Conservation (phyloP, 1,284 basidiomycete genomes). For the Cystobasidiaceae sp. region DNA sequence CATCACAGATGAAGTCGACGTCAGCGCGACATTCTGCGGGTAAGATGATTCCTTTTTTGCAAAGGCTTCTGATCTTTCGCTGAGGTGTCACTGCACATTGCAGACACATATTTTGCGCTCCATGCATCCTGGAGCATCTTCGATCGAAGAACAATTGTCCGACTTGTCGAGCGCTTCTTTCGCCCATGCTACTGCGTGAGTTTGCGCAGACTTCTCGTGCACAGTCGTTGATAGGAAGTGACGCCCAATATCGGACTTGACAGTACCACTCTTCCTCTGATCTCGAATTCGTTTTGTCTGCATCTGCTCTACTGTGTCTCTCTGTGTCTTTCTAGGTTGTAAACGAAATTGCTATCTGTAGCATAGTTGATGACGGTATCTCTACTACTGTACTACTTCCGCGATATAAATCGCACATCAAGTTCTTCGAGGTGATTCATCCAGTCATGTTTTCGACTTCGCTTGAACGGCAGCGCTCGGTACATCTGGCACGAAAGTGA, state of each 20-base stretch:
- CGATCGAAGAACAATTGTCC: slow-evolving; percentile 6
- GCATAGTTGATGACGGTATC: no score
- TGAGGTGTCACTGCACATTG: not conserved
- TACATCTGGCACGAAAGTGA: slow-evolving; percentile 19
- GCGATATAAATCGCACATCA: no score
- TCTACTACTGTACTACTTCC: no score
- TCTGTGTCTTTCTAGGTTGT: no score
- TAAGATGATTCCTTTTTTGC: not conserved
- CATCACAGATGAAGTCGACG: slow-evolving; percentile 3
- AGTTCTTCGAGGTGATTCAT: no score
- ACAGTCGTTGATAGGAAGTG: no score
- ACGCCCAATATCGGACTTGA: no score
- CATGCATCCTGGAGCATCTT: slow-evolving; percentile 19
- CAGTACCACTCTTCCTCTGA: slow-evolving; percentile 23
- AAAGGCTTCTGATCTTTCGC: not conserved
- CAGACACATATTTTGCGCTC: slow-evolving; percentile 23
- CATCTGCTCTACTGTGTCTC: no score
- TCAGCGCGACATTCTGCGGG: slow-evolving; percentile 26
- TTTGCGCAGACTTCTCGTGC: not conserved
- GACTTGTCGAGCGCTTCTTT: slow-evolving; percentile 5
- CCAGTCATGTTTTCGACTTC: no score
- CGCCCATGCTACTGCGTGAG: slow-evolving; percentile 21
- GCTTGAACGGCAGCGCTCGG: not conserved
- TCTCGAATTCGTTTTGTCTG: no score
- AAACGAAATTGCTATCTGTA: no score